These are phyloP conservation scores for Proliferodiscus dingleyae DNA, from an alignment of 2,329 filamentous ascomycete genomes.

Conservation along the genomic window DNA sequence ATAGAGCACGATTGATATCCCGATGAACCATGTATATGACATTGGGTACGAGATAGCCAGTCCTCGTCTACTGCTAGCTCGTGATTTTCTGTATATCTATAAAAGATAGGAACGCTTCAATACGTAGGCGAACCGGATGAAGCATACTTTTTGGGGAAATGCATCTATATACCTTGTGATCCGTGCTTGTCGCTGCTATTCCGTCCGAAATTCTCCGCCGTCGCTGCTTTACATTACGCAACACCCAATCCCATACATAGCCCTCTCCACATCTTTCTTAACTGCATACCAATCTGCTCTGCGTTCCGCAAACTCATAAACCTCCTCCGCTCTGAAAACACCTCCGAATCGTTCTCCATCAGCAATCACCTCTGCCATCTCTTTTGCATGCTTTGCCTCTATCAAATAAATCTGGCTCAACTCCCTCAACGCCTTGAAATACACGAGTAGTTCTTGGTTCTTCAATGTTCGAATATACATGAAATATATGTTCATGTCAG, in stretches of 20 bases:
- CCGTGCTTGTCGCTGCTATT: no score
- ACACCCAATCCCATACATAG: constrained; percentile 96
- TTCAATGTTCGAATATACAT: constrained; percentile 75
- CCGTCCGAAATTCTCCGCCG: no score
- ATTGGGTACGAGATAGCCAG: no score
- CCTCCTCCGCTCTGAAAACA: constrained; percentile 91
- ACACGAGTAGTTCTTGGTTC: constrained; percentile 79
- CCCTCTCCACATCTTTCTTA: constrained; percentile 81
- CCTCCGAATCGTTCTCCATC: constrained; percentile 86
- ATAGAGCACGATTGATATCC: no score
- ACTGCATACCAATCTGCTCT: constrained; percentile 94
- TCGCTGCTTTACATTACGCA: constrained; percentile 72
- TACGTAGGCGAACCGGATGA: background rate
- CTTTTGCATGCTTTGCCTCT: constrained; percentile 79
- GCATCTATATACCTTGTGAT: background rate
- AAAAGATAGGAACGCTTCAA: no score
- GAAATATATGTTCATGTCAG: constrained; percentile 93
- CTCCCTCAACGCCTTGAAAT: constrained; percentile 88
- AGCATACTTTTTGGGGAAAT: background rate
- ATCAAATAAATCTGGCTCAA: constrained; percentile 95
- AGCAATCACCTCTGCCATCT: constrained; percentile 91
- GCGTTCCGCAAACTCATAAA: constrained; percentile 93
- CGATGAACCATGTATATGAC: no score
- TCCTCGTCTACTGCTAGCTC: no score
- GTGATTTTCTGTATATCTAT: no score